Conservation (phyloP, 495 filamentous ascomycete species). For the Aspergillus asperescens region DNA sequence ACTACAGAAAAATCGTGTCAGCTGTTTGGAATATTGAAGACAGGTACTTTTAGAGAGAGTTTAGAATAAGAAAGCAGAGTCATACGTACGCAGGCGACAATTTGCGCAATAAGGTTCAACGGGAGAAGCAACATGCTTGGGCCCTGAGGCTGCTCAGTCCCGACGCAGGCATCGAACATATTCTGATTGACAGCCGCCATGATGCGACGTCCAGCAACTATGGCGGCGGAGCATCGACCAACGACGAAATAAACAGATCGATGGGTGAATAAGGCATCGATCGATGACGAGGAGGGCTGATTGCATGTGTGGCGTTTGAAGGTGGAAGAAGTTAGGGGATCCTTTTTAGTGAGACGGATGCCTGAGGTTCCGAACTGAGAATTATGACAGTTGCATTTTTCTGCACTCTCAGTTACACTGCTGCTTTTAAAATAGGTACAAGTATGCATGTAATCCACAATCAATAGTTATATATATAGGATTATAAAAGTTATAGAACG, state of each 20-base stretch:
- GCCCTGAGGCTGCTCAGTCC: conserved; percentile 28
- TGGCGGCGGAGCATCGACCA: conserved; percentile 29
- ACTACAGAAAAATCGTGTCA: conserved; percentile 19
- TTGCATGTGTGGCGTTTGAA: not conserved
- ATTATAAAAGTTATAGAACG: conserved; percentile 3
- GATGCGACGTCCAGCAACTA: conserved; percentile 32
- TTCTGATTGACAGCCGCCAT: conserved; percentile 46
- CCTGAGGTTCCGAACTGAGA: not conserved
- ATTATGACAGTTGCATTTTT: not conserved
- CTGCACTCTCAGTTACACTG: not conserved
- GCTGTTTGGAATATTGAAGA: not conserved
- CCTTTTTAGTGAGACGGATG: conserved; percentile 2
- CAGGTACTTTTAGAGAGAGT: not conserved
- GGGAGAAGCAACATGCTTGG: conserved; percentile 46
- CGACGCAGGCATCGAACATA: conserved; percentile 43
- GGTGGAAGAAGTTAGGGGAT: conserved; percentile 5
- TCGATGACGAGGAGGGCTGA: not conserved
- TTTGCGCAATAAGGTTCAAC: conserved; percentile 53
- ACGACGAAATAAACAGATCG: not conserved
- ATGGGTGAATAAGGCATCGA: conserved; percentile 11
- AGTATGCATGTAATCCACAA: not conserved
- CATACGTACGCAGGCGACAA: conserved; percentile 47
- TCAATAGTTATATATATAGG: too few relatives aligned
- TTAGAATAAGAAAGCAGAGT: not conserved
- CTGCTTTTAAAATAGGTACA: not conserved